Evolutionary conservation across 441 rosid species (phyloP).

Genomic region (Hura crepitans): DNA sequence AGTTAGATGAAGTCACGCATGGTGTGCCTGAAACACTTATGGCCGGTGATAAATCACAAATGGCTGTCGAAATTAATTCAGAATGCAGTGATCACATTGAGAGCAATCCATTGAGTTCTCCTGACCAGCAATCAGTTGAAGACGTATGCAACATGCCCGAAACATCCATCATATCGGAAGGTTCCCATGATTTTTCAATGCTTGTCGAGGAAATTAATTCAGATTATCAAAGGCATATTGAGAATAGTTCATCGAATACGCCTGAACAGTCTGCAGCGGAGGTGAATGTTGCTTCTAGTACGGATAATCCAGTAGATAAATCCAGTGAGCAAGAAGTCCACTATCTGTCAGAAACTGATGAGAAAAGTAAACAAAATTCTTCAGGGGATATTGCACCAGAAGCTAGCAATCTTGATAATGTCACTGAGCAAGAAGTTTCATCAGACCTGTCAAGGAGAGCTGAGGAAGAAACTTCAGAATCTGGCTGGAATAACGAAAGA

Average conservation of each 20-base stretch:
- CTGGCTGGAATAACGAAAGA: too few species aligned
- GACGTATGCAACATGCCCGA: background rate
- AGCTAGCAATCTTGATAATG: too few species aligned
- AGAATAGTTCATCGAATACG: slow-evolving; percentile 4
- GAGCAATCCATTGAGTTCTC: background rate
- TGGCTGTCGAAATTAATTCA: too few species aligned
- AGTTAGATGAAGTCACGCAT: too few species aligned
- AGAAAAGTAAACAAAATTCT: background rate
- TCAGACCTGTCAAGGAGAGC: slow-evolving; percentile 22
- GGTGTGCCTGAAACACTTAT: too few species aligned
- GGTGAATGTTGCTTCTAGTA: slow-evolving; percentile 26
- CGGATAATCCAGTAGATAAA: slow-evolving; percentile 8
- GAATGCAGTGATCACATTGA: background rate
- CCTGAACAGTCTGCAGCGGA: slow-evolving; percentile 25
- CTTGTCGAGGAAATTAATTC: slow-evolving; percentile 21
- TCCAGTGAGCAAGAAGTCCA: background rate
- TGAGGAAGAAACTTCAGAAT: slow-evolving; percentile 11
- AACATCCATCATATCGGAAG: background rate
- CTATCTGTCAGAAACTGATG: background rate
- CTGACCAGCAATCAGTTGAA: slow-evolving; percentile 11
- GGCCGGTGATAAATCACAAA: too few species aligned
- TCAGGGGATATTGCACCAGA: background rate
- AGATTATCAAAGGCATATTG: slow-evolving; percentile 18
- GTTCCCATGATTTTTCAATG: too few species aligned
- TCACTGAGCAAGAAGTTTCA: slow-evolving; percentile 1